Base-by-base conservation (phyloP, 306 rosid species). In the Delonix regia region DNA sequence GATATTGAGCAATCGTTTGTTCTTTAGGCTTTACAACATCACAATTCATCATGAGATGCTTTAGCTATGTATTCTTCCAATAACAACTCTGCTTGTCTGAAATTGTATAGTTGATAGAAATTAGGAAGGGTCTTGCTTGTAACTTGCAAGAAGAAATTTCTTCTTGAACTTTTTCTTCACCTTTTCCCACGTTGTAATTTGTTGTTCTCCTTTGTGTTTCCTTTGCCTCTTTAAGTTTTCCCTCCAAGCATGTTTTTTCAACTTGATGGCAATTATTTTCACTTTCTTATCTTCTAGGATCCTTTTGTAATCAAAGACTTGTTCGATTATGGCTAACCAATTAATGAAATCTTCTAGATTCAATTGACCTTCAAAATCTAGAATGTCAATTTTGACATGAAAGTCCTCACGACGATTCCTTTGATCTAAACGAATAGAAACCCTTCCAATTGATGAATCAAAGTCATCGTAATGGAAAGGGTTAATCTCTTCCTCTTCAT, bases 401-500 rank as follows among this genome's bases (percentile, higher is more conserved):
- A 14, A 49, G 0, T 49, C 55, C 15, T 49, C 1, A 1, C 7
- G 19, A 49, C 1, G 7, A 5, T 49, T 1, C 9, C 6, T 49
- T 49, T 16, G 55, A 19, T 19, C 19, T 14, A 16, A 7, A 14
- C 1, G 19, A 49, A 5, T 2, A 49, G 55, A 49, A 49, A 19
- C 55, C 19, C 19, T 49, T 19, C 7, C 55, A 49, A 6, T 16
- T 16, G 15, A 48, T 48, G 38, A 69, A 70, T 44, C 53, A 16
- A 36, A 19, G 69, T 79, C 79, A 64, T 69, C 44, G 69, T 66
- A n/a, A n/a, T n/a, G n/a, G n/a, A n/a, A n/a, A n/a, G n/a, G n/a
- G n/a, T n/a, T n/a, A n/a, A n/a, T n/a, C 14, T 38, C 34, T 9
- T 53, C 18, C 70, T 27, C 60, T 48, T 33, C 63, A 7, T 25